phyloP scores from a whole-genome alignment of 768 basidiomycete genomes.

The Lactarius sanguifluus region DNA sequence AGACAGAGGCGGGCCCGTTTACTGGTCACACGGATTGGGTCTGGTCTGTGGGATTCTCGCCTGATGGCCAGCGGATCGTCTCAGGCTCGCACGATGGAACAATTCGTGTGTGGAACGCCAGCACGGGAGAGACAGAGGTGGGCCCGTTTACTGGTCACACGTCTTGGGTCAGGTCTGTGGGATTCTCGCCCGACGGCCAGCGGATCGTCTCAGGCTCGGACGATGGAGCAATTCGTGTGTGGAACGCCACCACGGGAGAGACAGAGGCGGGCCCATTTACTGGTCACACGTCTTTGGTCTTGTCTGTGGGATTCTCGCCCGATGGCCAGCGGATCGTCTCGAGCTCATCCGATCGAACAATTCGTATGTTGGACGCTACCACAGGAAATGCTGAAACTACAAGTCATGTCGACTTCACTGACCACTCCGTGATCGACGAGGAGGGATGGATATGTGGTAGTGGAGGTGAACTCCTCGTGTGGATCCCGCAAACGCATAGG shows the following conservation, averaged over 20 bases:
- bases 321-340: conserved; percentile 17
- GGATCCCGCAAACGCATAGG: background rate
- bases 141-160: conserved; percentile 1
- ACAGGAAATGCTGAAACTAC: background rate
- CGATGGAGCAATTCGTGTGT: background rate
- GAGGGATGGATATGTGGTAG: background rate
- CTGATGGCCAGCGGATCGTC: conserved; percentile 4
- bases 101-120: background rate
- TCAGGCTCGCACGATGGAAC: background rate
- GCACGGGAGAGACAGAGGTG: background rate
- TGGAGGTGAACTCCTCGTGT: background rate
- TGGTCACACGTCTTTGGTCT: background rate
- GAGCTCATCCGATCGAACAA: background rate
- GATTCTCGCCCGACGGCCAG: conserved; percentile 9
- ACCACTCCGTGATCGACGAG: background rate
- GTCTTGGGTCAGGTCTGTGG: background rate
- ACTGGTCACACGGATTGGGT: background rate
- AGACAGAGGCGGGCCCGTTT: background rate
- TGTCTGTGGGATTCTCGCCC: conserved; percentile 25
- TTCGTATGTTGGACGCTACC: background rate
- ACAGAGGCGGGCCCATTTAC: too few relatives aligned
- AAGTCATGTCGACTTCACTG: background rate
- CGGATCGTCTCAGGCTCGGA: background rate
- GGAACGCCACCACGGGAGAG: too few relatives aligned
- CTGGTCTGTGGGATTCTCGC: background rate